phyloP scores from a whole-genome alignment of 2,329 filamentous ascomycete species.

The Pseudogymnoascus destructans region DNA sequence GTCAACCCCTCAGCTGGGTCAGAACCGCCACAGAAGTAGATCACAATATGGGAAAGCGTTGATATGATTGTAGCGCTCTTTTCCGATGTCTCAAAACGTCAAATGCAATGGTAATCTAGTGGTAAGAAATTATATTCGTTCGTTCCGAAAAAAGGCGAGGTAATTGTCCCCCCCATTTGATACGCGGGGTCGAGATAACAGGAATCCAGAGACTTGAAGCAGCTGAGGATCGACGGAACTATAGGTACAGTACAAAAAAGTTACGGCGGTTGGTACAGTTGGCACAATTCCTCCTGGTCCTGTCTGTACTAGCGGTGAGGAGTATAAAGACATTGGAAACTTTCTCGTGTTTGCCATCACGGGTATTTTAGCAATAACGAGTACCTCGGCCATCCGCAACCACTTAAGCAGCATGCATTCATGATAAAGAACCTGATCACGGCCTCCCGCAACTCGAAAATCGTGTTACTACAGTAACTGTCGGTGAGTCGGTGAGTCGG shows the following conservation, averaged over 20 bases:
- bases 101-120: not conserved
- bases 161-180: not conserved
- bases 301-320: not conserved
- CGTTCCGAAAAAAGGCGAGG: not conserved
- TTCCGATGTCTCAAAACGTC: too few species aligned
- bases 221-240: not conserved
- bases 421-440: not conserved
- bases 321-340: not conserved
- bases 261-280: not conserved
- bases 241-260: not conserved
- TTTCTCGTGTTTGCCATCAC: not conserved
- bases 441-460: not conserved
- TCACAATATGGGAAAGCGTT: not conserved
- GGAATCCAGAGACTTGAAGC: not conserved
- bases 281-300: not conserved
- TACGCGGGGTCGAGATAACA: not conserved
- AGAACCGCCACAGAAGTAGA: not conserved
- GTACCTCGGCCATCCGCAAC: not conserved
- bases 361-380: not conserved
- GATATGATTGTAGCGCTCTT: not conserved
- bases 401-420: not conserved
- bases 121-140: not conserved
- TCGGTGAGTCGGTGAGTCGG: constrained; percentile 7
- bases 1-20: not conserved
- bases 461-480: constrained; percentile 3